Percentiles rank a stretch among this genome's conserved stretches.
phyloP scores from a whole-genome alignment of 805 yeast species.

The Pichia manshurica region DNA sequence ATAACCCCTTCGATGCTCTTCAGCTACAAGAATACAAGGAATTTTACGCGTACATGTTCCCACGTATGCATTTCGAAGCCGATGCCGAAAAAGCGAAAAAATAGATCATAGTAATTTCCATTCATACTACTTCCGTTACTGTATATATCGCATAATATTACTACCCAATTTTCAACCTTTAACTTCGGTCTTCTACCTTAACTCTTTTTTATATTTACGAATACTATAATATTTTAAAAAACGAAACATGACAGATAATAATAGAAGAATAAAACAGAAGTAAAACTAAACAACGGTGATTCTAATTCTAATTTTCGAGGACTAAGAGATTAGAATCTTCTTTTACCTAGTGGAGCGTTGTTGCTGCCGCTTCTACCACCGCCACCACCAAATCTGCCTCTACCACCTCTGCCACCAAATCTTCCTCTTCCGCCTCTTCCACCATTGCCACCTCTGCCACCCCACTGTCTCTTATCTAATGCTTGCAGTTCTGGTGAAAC shows the following conservation, averaged over 20 bases:
- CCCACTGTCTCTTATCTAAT: slow-evolving; percentile 65
- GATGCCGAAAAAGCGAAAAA: neutral
- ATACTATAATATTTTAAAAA: neutral
- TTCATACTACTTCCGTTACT: too few relatives aligned
- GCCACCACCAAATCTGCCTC: slow-evolving; percentile 31
- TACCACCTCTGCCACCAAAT: slow-evolving; percentile 38
- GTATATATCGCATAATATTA: too few relatives aligned
- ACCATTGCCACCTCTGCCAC: slow-evolving; percentile 49
- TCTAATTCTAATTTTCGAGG: too few relatives aligned
- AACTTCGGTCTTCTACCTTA: neutral
- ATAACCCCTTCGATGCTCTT: slow-evolving; percentile 16
- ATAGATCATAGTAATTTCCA: too few relatives aligned
- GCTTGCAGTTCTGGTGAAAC: slow-evolving; percentile 75
- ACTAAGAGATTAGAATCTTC: slow-evolving; percentile 29
- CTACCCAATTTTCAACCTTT: neutral
- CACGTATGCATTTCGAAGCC: slow-evolving; percentile 5
- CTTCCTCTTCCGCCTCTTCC: slow-evolving; percentile 50
- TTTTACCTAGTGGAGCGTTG: slow-evolving; percentile 41
- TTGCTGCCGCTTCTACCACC: slow-evolving; percentile 36
- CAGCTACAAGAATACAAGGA: slow-evolving; percentile 17
- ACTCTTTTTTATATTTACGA: neutral
- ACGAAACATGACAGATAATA: neutral
- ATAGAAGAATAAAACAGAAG: too few relatives aligned
- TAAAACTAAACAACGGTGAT: too few relatives aligned
- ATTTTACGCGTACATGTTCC: slow-evolving; percentile 13